Evolutionary conservation across 2,329 filamentous ascomycete genomes (phyloP).

Genomic region (Seiridium cupressi): DNA sequence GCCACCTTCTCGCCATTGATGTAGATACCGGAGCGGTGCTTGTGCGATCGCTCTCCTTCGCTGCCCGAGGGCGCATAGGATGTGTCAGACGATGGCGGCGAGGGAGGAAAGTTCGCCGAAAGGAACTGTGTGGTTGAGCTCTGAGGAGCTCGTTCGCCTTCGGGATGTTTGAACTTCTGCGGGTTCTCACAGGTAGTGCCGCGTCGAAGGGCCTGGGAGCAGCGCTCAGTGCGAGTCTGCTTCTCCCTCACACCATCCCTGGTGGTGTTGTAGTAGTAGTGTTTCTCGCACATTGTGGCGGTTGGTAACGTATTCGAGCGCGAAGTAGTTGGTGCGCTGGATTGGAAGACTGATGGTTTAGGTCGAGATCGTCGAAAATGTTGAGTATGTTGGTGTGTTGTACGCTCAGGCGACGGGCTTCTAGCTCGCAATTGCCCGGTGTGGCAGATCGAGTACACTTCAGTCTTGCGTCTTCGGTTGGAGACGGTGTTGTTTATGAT

Average conservation of each 20-base stretch:
- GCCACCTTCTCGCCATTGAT: constrained; percentile 1
- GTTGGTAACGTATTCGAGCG: constrained; percentile 8
- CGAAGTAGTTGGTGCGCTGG: constrained; percentile 1
- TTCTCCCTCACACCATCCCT: not conserved
- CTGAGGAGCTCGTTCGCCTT: not conserved
- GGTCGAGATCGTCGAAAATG: constrained; percentile 5
- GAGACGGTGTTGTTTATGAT: constrained; percentile 12
- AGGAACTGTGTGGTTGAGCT: not conserved
- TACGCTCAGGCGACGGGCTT: not conserved
- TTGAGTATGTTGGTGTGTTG: not conserved
- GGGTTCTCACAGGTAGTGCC: not conserved
- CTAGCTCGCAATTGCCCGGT: not conserved
- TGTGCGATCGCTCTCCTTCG: constrained; percentile 9
- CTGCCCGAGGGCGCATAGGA: constrained; percentile 7
- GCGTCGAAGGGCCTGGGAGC: not conserved
- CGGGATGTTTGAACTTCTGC: constrained; percentile 5
- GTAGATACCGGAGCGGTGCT: constrained; percentile 6
- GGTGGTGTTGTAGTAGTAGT: constrained; percentile 8
- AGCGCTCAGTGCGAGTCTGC: not conserved
- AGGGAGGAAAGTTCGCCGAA: constrained; percentile 1
- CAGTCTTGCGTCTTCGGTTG: constrained; percentile 3
- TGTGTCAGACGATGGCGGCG: constrained; percentile 8
- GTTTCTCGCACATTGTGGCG: constrained; percentile 12
- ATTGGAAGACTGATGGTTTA: constrained; percentile 7
- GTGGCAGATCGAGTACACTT: constrained; percentile 3